phyloP scores from a whole-genome alignment of 2,329 filamentous ascomycete genomes.

The Diplodia intermedia region DNA sequence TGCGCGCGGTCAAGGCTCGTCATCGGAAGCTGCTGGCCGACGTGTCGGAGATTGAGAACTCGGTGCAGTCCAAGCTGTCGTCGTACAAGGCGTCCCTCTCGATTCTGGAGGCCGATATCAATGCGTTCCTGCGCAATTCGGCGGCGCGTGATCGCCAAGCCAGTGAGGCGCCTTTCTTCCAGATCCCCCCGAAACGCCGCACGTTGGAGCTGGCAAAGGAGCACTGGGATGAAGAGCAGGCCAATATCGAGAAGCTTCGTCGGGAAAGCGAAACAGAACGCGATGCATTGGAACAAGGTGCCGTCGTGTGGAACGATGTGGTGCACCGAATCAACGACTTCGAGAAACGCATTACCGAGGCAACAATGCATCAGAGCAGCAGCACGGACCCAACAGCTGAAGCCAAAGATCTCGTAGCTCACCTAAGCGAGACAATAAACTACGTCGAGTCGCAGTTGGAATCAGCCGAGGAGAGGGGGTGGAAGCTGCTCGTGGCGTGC shows the following conservation, averaged over 20 bases:
- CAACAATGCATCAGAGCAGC: constrained; percentile 54
- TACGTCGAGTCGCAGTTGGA: constrained; percentile 63
- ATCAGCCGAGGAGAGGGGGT: constrained; percentile 66
- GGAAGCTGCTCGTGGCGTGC: constrained; percentile 78
- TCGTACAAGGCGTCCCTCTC: constrained; percentile 50
- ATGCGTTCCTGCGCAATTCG: constrained; percentile 64
- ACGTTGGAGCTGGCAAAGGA: constrained; percentile 74
- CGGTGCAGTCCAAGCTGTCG: constrained; percentile 29
- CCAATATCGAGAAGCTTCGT: constrained; percentile 62
- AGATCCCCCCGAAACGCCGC: constrained; percentile 64
- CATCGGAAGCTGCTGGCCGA: constrained; percentile 24
- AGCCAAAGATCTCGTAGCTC: constrained; percentile 52
- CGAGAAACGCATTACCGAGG: constrained; percentile 66
- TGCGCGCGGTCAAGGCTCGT: constrained; percentile 63
- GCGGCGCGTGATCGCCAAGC: constrained; percentile 52
- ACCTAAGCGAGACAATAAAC: constrained; percentile 64
- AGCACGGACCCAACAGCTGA: constrained; percentile 38
- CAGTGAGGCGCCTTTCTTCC: constrained; percentile 14
- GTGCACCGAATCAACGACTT: constrained; percentile 67
- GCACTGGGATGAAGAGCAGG: constrained; percentile 72
- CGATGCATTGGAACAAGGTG: constrained; percentile 71
- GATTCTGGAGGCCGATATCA: constrained; percentile 69
- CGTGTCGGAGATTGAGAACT: constrained; percentile 26
- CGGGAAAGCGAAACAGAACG: constrained; percentile 66
- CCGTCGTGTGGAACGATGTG: constrained; percentile 69